Base-by-base conservation (phyloP, 2,329 filamentous ascomycete species). In the Colletotrichum camelliae region DNA sequence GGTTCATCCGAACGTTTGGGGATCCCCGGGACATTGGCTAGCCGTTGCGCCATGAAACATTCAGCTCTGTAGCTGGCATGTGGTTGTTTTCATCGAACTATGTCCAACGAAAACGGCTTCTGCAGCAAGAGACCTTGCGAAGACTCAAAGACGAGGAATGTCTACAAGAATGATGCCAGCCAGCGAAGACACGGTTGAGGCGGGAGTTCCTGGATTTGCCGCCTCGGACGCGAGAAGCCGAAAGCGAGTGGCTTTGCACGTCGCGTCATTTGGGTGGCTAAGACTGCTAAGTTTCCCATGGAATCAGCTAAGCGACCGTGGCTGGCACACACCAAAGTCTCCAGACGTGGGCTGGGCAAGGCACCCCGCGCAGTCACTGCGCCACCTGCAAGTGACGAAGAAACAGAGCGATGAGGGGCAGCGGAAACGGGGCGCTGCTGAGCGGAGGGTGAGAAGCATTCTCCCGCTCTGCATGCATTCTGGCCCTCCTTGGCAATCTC, bases 251-350 rank as follows among this genome's bases (percentile, higher is more conserved):
- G 37, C 62, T 35, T 55, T 12, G 52, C n/a, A 13, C 5, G 57
- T 60, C 73, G 70, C 70, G 70, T 75, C 73, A 75, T 73, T 43
- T 43, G 29, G 52, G 67, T 70, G 67, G 67, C 67, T 70, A 62
- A 52, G 67, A 52, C 24, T n/a, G 66, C 9, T n/a, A 27, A 27
- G 7, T 55, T 16, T n/a, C 31, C 29, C 27, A 55, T n/a, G 27
- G n/a, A 39, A 61, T 60, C 73, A 75, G 73, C 73, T 67, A 31
- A 21, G 24, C 31, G 37, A 7, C 10, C 35, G 73, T 72, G 69
- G 73, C 73, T 75, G 70, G 58, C 72, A 66, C 27, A n/a, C 15
- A 29, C 35, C 31, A 62, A 35, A 62, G 58, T 62, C 58, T 1
- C 37, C n/a, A 61, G n/a, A 9, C 48, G n/a, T 24, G 68, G 68